Base-by-base conservation (phyloP, 768 basidiomycete species). In the Xanthoconium stramineum region DNA sequence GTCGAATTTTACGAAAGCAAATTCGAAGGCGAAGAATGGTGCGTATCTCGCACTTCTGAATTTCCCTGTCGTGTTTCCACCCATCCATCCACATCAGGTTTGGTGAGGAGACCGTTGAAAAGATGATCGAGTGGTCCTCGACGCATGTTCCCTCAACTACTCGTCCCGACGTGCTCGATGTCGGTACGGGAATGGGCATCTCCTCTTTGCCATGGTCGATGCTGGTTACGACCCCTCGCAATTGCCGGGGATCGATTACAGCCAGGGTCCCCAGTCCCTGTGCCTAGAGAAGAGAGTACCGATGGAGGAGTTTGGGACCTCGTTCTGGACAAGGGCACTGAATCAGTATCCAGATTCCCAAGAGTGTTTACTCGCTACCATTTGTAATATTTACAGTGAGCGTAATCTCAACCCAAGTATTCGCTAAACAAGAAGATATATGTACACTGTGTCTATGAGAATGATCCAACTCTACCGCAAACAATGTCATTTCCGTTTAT, bases 11-110 rank as follows among this genome's bases (percentile, higher is more conserved):
- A 83, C 32, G 91, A 91, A 49, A 82, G 84, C 32, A 86, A 88
- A 19, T 89, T 93, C 65, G 89, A 91, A 69, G 91, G 91, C 36
- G 91, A 94, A 70, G 77, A 90, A 29, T 94, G 91, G 91, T 90
- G 58, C 52, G 80, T 69, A 3, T 9, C 6, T 29, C 1, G 14
- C 15, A 7, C 6, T 12, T 50, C 17, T 13, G 17, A 44, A 13
- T 2, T 12, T 7, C 20, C n/a, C 14, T 29, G 28, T 3, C 24
- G 5, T 15, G 47, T 9, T 35, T 44, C 20, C 46, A 50, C 28
- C n/a, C 17, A 13, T 32, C 12, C 19, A 30, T 3, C 24, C 17
- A n/a, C 10, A 19, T 39, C 58, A 92, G 91, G 91, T 94, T 94
- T 65, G 91, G 91, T 8, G 75, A 79, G 49, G 88, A 90, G 58